Evolutionary conservation across 2,329 filamentous ascomycete genomes (phyloP).

Genomic region (Balansia obtecta): DNA sequence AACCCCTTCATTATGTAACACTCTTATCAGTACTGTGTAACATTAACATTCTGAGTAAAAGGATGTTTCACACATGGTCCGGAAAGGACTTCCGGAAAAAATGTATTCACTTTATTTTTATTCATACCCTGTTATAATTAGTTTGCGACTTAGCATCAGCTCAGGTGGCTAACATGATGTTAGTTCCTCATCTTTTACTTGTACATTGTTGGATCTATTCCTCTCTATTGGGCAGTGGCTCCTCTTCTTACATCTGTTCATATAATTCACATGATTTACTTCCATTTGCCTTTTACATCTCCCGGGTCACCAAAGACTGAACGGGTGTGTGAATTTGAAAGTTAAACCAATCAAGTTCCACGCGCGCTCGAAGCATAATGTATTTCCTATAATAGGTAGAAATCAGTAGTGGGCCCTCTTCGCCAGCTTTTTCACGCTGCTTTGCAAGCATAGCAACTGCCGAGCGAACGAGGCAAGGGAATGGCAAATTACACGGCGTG

Average conservation of each 20-base stretch:
- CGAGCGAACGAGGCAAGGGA: background rate
- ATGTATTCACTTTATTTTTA: background rate
- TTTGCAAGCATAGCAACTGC: background rate
- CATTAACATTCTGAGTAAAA: background rate
- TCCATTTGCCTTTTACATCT: background rate
- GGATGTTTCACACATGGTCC: background rate
- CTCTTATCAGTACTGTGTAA: background rate
- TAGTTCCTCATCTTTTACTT: background rate
- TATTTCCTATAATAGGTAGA: background rate
- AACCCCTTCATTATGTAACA: background rate
- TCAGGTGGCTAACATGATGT: background rate
- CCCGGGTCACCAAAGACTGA: background rate
- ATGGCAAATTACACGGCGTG: no score
- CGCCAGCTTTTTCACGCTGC: background rate
- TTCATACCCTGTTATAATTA: background rate
- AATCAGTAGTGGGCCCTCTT: background rate
- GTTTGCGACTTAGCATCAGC: background rate
- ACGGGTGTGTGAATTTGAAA: background rate
- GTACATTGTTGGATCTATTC: background rate
- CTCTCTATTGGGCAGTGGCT: background rate
- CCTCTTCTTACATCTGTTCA: background rate
- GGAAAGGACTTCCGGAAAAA: background rate
- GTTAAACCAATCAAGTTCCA: background rate
- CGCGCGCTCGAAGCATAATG: background rate
- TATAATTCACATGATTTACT: background rate